Base-by-base conservation (phyloP, 305 asterid genomes). In the Rubia balearica region DNA sequence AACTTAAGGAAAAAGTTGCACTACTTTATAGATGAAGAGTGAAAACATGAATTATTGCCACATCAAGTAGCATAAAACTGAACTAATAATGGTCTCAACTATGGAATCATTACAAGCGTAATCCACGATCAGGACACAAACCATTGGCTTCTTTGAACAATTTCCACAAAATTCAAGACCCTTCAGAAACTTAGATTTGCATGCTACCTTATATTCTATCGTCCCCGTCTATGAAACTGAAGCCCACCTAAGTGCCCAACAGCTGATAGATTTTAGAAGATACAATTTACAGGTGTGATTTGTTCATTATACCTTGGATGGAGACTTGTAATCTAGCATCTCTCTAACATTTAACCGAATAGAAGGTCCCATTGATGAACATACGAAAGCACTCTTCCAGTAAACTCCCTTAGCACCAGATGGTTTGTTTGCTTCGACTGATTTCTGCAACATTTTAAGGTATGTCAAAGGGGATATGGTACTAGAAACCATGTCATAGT, bases 281-380 rank as follows among this genome's bases (percentile, higher is more conserved):
- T 76, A 36, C 78, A 74, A 74, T 86, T 81, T 86, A 87, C 86
- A 85, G 17, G 79, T 60, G 72, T 46, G 59, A 45, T 67, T 38
- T 68, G 66, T 66, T 66, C 75, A 57, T 76, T 62, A 77, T 74
- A 77, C 81, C 70, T 40, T 79, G 77, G 81, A 82, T n/a, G 92
- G 61, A 51, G 79, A 86, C 88, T 89, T 91, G 88, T 76, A 89
- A 5, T 91, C 96, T 8, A 94, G 91, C 89, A 91, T 83, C 27
- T 91, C 97, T 81, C 80, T 85, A 48, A 86, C 82, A 77, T 87
- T 94, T 80, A 94, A 84, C 80, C 95, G 86, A 77, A 94, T 84
- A 17, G 98, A 94, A 42, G 98, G 98, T 74, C 97, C 98, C 98
- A 94, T 91, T 1, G 98, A 91, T 6, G 98, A 86, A 78, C 98